phyloP scores from a whole-genome alignment of 1,284 basidiomycete species.

The Austroboletus rostrupii region DNA sequence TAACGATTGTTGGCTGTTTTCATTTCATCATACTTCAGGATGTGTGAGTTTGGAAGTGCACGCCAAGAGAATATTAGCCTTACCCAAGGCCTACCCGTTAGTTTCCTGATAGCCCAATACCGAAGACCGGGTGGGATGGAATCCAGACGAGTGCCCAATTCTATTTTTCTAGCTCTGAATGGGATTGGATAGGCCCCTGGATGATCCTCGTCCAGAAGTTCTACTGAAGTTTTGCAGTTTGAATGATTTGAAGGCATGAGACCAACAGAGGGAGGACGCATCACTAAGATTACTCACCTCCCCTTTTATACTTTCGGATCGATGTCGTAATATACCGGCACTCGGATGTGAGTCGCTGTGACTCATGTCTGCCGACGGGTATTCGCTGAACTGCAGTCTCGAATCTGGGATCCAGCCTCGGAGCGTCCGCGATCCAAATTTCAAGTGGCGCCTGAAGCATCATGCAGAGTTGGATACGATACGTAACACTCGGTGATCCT shows the following conservation, averaged over 20 bases:
- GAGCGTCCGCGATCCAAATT: too few species aligned
- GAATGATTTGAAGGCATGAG: neutral
- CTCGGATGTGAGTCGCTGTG: too few species aligned
- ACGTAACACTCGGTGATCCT: too few species aligned
- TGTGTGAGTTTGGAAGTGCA: neutral
- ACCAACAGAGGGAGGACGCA: neutral
- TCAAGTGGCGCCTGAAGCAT: too few species aligned
- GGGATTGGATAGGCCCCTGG: conserved; percentile 20
- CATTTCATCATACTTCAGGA: conserved; percentile 7
- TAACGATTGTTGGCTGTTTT: conserved; percentile 12
- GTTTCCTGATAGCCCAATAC: conserved; percentile 15
- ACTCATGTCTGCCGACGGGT: too few species aligned
- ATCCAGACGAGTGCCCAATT: conserved; percentile 20
- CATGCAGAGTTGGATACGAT: too few species aligned
- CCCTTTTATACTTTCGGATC: too few species aligned
- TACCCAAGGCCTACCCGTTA: conserved; percentile 10
- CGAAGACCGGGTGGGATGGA: conserved; percentile 4
- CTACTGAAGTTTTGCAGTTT: neutral
- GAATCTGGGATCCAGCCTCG: too few species aligned
- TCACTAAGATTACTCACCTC: too few species aligned
- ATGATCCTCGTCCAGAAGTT: conserved; percentile 4
- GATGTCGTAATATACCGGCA: too few species aligned
- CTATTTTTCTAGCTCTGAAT: neutral
- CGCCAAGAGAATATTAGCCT: neutral
- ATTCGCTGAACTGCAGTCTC: too few species aligned